Base-by-base conservation (phyloP, 1,139 yeast species). In the Magnusiomyces tetraspermus region DNA sequence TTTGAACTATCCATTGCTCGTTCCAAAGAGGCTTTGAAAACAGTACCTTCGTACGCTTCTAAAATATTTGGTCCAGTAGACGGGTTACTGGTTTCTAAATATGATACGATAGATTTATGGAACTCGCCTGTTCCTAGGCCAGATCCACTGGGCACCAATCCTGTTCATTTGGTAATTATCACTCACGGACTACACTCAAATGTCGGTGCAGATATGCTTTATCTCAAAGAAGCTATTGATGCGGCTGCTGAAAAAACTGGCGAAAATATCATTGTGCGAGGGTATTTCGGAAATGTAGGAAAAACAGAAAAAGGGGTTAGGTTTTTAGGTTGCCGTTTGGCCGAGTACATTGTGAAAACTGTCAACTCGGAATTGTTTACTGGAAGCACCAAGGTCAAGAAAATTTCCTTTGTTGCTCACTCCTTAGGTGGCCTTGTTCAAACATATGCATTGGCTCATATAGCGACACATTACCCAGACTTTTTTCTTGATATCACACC, bases 181-280 rank as follows among this genome's bases (percentile, higher is more conserved):
- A 86, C 96, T 0, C 98, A 92, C 67, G 99, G 99, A 0, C 71
- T 92, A 42, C 96, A 89, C 65, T 87, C 97, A 0, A 92, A 92
- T 64, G 80, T 84, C 0, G 80, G 94, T 1, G 85, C 95, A 0
- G 99, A 92, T 66, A 78, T 92, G 92, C 75, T 83, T 45, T 92
- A 85, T 61, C 61, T 90, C 50, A 90, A 89, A 64, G 97, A 92
- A 61, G 79, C 79, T 61, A 79, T 92, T 3, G 96, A 89, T 59
- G 63, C 67, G 33, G 73, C 72, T 51, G 74, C 79, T 0, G 60
- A 57, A 5, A 60, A 58, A 23, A 70, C 77, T 0, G 79, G 79
- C 3, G 82, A 80, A 51, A 81, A 83, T 55, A 67, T 89, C 1
- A 79, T 89, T 11, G 94, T 90, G 1, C 76, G 89, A 58, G 97